A percentile compares a stretch with the other conserved stretches of the same genome.
Evolutionary conservation across 495 filamentous ascomycete species (phyloP).

Genomic region (Penicillium verhagenii): DNA sequence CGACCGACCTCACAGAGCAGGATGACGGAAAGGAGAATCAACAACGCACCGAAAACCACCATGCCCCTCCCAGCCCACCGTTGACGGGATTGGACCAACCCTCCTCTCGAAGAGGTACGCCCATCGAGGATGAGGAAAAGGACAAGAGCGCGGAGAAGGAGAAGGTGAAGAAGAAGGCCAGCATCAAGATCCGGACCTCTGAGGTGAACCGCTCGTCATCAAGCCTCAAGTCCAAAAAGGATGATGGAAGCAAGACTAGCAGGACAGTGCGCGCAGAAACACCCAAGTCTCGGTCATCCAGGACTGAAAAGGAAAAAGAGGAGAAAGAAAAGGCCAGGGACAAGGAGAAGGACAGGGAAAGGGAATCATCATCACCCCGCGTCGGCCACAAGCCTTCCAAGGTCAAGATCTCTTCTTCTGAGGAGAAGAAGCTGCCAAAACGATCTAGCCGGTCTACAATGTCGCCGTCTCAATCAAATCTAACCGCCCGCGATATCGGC

Average conservation of each 20-base stretch:
- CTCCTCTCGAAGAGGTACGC: conserved; percentile 47
- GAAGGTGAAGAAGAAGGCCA: conserved; percentile 37
- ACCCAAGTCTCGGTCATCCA: conserved; percentile 38
- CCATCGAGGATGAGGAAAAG: conserved; percentile 34
- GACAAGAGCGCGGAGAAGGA: conserved; percentile 42
- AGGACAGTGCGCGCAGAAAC: conserved; percentile 42
- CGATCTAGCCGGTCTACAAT: conserved; percentile 33
- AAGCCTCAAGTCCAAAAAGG: conserved; percentile 40
- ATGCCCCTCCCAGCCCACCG: conserved; percentile 62
- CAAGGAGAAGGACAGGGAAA: conserved; percentile 19
- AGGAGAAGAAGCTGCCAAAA: conserved; percentile 34
- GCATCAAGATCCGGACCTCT: conserved; percentile 37
- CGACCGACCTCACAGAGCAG: conserved; percentile 68
- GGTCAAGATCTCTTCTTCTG: conserved; percentile 28
- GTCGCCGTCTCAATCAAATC: conserved; percentile 36
- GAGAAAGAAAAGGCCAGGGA: neutral
- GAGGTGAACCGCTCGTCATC: conserved; percentile 44
- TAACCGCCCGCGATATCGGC: conserved; percentile 38
- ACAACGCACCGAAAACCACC: conserved; percentile 28
- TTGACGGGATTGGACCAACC: conserved; percentile 55
- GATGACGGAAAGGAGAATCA: conserved; percentile 30
- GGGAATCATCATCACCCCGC: conserved; percentile 31
- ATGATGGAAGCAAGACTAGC: conserved; percentile 38
- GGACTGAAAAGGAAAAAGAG: neutral
- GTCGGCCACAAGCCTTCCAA: conserved; percentile 37